Conservation (phyloP, 495 filamentous ascomycete genomes). For the Podospora tetraspora region DNA sequence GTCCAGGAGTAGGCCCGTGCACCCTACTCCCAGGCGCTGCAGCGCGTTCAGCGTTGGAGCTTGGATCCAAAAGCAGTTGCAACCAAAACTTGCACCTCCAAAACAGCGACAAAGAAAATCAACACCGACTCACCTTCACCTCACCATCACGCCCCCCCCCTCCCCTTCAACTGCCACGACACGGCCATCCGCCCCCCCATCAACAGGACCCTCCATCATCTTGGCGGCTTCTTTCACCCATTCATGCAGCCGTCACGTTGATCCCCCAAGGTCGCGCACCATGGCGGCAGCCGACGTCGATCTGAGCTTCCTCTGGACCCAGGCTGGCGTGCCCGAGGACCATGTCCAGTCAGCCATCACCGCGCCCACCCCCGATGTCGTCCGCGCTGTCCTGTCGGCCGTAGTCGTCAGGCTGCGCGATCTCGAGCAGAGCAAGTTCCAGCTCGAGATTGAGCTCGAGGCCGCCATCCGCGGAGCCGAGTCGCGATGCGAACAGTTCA, state of each 20-base stretch:
- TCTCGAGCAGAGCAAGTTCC: slow-evolving; percentile 79
- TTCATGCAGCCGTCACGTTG: slow-evolving; percentile 19
- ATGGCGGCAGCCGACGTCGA: slow-evolving; percentile 77
- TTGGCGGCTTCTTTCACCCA: not conserved
- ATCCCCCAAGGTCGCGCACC: slow-evolving; percentile 26
- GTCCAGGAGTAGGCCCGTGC: not conserved
- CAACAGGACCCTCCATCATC: not conserved
- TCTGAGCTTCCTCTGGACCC: slow-evolving; percentile 66
- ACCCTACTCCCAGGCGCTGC: not conserved
- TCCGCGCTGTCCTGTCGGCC: slow-evolving; percentile 59
- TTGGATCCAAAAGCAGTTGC: slow-evolving; percentile 20
- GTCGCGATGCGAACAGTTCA: slow-evolving; percentile 72
- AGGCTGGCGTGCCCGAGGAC: slow-evolving; percentile 64
- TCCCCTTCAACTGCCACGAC: not conserved
- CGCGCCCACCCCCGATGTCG: slow-evolving; percentile 70
- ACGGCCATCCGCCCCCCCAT: not conserved
- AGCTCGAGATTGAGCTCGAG: slow-evolving; percentile 86
- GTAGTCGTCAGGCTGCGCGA: slow-evolving; percentile 73
- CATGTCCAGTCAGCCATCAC: slow-evolving; percentile 62
- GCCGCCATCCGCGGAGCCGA: slow-evolving; percentile 76
- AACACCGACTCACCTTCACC: not conserved
- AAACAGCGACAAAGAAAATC: slow-evolving; percentile 5
- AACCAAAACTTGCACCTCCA: slow-evolving; percentile 1
- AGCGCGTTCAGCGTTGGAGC: not conserved
- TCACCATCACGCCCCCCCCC: not conserved